These are phyloP conservation scores for Metschnikowia santaceciliae DNA, from an alignment of 805 yeast genomes.

Conservation along the genomic window DNA sequence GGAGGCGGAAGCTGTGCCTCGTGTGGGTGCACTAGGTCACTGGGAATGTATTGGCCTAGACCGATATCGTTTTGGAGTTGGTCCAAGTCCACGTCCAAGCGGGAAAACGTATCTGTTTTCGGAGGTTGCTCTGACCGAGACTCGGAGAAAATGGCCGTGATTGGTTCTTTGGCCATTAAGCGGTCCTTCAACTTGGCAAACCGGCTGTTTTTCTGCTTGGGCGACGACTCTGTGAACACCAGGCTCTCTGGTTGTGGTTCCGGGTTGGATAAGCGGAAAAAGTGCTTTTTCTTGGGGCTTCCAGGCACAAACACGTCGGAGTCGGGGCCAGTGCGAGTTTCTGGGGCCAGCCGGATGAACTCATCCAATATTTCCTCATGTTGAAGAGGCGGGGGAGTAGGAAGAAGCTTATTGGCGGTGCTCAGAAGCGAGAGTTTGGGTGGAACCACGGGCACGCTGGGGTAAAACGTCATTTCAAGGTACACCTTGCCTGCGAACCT, in stretches of 20 bases:
- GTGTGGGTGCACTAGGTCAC: conserved; percentile 3
- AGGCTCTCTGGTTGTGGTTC: conserved; percentile 3
- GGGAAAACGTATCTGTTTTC: neutral
- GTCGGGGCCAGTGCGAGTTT: conserved; percentile 1
- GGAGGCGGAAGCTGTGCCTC: conserved; percentile 21
- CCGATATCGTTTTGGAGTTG: conserved; percentile 4
- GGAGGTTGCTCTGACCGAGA: neutral
- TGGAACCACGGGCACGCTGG: conserved; percentile 45
- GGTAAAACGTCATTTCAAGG: conserved; percentile 89
- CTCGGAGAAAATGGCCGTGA: conserved; percentile 18
- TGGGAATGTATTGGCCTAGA: conserved; percentile 7
- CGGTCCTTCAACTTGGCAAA: conserved; percentile 30
- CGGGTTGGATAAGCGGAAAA: conserved; percentile 13
- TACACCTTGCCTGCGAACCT: conserved; percentile 85
- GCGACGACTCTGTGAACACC: conserved; percentile 15
- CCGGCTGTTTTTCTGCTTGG: conserved; percentile 23
- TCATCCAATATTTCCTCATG: conserved; percentile 2
- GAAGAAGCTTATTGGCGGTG: conserved; percentile 4
- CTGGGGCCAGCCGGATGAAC: conserved; percentile 13
- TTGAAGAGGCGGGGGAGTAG: conserved; percentile 10
- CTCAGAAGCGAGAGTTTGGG: conserved; percentile 26
- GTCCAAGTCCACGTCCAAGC: conserved; percentile 3
- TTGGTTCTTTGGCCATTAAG: conserved; percentile 34
- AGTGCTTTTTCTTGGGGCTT: conserved; percentile 4
- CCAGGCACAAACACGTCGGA: conserved; percentile 14